Conservation (phyloP, 352 stramenopile genomes). For the Phytophthora kernoviae region DNA sequence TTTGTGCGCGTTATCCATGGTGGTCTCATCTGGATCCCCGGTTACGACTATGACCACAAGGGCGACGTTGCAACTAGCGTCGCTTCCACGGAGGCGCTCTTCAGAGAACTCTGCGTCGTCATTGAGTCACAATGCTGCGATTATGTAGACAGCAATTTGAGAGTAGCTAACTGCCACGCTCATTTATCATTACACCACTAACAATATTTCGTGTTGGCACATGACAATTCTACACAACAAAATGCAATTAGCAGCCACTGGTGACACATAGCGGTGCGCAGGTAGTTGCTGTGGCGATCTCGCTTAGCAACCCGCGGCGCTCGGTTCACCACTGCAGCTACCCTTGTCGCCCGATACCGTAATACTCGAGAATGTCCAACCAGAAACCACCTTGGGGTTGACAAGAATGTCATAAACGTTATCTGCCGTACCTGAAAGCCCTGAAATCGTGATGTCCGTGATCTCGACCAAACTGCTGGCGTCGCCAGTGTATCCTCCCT, state of each 20-base stretch:
- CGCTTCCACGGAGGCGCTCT: slow-evolving; percentile 24
- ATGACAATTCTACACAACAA: slow-evolving; percentile 15
- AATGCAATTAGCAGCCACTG: background rate
- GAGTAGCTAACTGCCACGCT: too few species aligned
- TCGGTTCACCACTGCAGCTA: slow-evolving; percentile 33
- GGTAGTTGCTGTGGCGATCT: too few species aligned
- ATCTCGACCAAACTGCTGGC: slow-evolving; percentile 32
- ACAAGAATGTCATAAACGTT: slow-evolving; percentile 39
- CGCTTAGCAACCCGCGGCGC: slow-evolving; percentile 30
- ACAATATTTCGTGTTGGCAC: background rate
- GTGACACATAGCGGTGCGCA: too few species aligned
- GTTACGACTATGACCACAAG: slow-evolving; percentile 78
- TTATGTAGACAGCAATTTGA: background rate
- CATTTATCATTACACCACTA: background rate
- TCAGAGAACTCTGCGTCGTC: slow-evolving; percentile 28
- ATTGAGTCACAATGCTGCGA: slow-evolving; percentile 30
- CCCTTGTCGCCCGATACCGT: slow-evolving; percentile 20
- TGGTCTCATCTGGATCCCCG: slow-evolving; percentile 74
- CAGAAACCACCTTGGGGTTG: slow-evolving; percentile 27
- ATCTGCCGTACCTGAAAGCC: slow-evolving; percentile 28
- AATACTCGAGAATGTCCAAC: slow-evolving; percentile 33
- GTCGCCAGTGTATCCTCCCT: slow-evolving; percentile 33
- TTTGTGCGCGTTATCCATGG: slow-evolving; percentile 74
- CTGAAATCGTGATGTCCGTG: slow-evolving; percentile 32
- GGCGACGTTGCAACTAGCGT: slow-evolving; percentile 29